Base-by-base conservation (phyloP, 2,329 filamentous ascomycete genomes). In the Ophiostoma pallidulum region DNA sequence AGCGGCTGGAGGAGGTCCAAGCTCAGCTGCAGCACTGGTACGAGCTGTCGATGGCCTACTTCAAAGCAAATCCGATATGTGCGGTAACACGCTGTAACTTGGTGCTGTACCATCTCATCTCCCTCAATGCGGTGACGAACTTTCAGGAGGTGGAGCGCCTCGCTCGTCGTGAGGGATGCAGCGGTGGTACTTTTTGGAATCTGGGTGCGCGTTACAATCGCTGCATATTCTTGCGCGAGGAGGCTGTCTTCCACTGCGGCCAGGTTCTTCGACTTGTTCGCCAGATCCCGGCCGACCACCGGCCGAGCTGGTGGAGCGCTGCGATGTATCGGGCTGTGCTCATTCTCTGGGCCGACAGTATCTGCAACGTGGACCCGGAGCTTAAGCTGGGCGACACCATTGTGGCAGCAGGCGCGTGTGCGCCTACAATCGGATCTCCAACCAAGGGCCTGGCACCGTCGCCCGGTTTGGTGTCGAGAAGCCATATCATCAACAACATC, bases 251-350 rank as follows among this genome's bases (percentile, higher is more conserved):
- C 61, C 82, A 86, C 59, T 79, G 77, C 52, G 81, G 81, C 1
- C 82, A 86, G 62, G 73, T 85, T 4, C 65, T 84, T 37, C 72
- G 78, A 4, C 68, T 84, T 10, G 63, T 85, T 33, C 69, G 74
- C 7, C 65, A 67, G 13, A 84, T 86, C 74, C 72, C 77, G 2
- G 64, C 66, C 26, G 73, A 78, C 41, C 69, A 75, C 3, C 73
- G 80, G 19, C 82, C 82, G 6, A 75, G 73, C 32, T 87, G 82
- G 82, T 86, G 82, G 82, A 68, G 78, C n/a, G 75, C 73, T 2
- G 82, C 80, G 3, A 66, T 86, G 35, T 86, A 86, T 59, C 77
- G 83, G n/a, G 80, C 73, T 2, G 72, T 72, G 4, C 65, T 84
- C 48, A 73, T 80, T 35, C 65, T 82, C 3, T 84, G 79, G 80